Evolutionary conservation across 352 stramenopile genomes (phyloP), one percentile per base, ranked within the genome.

Genomic region (Phytophthora hybrid): DNA sequence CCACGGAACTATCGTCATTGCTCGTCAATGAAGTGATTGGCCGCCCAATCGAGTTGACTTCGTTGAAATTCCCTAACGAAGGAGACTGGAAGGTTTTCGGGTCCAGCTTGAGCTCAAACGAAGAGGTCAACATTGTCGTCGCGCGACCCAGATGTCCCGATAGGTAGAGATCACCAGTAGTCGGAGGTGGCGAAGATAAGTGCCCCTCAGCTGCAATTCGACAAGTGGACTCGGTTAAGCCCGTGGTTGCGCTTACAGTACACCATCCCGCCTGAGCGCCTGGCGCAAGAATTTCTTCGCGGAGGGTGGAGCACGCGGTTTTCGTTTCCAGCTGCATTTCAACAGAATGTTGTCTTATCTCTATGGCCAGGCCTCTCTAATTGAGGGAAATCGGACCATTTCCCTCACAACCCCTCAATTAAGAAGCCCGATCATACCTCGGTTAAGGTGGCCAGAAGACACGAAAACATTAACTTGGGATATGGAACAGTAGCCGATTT

Each of bases 81-180:
- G 73, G 63, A 1, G 73, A 74, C 7, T 72, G 39, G 41, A 55
- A 64, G 55, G 65, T 63, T 13, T 69, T 69, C 21, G 74, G 76
- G 14, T 75, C 69, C 53, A 69, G 46, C 26, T 63, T 76, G 23
- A 63, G 7, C 3, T 79, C 67, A 49, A 73, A 63, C 13, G 67
- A 54, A 1, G 67, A 71, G 5, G 46, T 73, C 3, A 73, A 37
- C 13, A 73, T 65, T 41, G 71, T 66, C 9, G 59, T 72, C 2
- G 34, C 61, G n/a, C 67, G 67, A 62, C 61, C 26, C 2, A 78
- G 9, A 51, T 63, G 47, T 68, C 61, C 72, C 41, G 55, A 51
- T 41, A 76, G 65, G 47, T 72, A 59, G 59, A 74, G 59, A 74
- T 47, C 13, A 78, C 44, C 47, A 29, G 8, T 71, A 32, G 23